phyloP scores from a whole-genome alignment of 2,329 filamentous ascomycete genomes.

The Aspergillus brunneoviolaceus region DNA sequence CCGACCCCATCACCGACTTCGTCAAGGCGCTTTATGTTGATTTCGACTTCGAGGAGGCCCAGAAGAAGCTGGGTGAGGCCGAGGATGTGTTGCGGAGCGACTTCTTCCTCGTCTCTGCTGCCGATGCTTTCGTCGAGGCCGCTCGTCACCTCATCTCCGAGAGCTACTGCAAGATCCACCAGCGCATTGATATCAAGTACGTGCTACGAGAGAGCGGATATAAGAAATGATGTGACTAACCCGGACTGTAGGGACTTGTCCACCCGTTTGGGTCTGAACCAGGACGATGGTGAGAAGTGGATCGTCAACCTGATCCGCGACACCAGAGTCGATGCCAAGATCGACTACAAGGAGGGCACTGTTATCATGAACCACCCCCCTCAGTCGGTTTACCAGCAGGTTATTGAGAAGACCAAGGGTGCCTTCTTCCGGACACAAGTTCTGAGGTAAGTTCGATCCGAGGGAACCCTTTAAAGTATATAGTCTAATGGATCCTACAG shows the following conservation, averaged over 20 bases:
- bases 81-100: constrained; percentile 90
- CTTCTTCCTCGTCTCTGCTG: constrained; percentile 87
- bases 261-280: constrained; percentile 82
- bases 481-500: constrained; percentile 24
- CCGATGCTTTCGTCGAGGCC: constrained; percentile 88
- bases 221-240: constrained; percentile 17
- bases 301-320: constrained; percentile 99
- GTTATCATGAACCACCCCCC: constrained; percentile 99
- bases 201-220: constrained; percentile 26
- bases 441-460: constrained; percentile 54
- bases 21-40: constrained; percentile 93
- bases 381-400: constrained; percentile 97
- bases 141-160: constrained; percentile 97
- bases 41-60: constrained; percentile 97
- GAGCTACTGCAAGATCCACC: constrained; percentile 99
- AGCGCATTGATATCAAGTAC: constrained; percentile 92
- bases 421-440: constrained; percentile 99
- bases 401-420: constrained; percentile 98
- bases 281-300: constrained; percentile 99
- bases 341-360: constrained; percentile 97
- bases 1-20: constrained; percentile 93
- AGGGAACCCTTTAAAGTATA: neutral
- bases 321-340: constrained; percentile 96
- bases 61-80: constrained; percentile 79
- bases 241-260: constrained; percentile 69